Base-by-base conservation (phyloP, 345 rosid species). In the Psidium guajava region DNA sequence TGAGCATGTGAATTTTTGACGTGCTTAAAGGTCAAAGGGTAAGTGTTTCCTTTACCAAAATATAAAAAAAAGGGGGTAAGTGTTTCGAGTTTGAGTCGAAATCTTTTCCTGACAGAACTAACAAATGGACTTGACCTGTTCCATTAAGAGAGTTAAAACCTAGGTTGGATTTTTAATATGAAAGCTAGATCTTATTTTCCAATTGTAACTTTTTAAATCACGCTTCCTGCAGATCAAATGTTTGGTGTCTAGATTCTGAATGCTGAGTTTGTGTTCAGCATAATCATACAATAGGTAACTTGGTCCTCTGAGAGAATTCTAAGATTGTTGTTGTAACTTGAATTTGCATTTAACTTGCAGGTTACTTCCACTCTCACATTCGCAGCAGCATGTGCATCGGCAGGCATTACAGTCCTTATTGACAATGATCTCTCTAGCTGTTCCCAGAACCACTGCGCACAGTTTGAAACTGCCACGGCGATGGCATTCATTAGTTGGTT, bases 301-400 rank as follows among this genome's bases (percentile, higher is more conserved):
- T 64, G 11, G 75, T 64, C 44, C 8, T 64, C 44, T 27, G 57
- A 82, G 32, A 49, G 56, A 82, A n/a, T 51, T 64, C 80, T 69
- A 36, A 69, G 77, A 69, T 69, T 69, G 44, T 69, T 53, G 15
- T 15, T 53, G 47, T 74, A 74, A 42, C 47, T 52, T 51, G 57
- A 1, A 2, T 36, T 83, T 21, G 49, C 10, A 28, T 51, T 52
- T 77, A 21, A 47, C 82, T 47, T 90, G 91, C 94, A 95, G 98
- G 90, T 95, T 84, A 92, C 94, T 57, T 95, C 98, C 82, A 93
- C 94, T 15, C 92, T 95, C 61, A 90, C 88, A n/a, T 95, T 93
- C 86, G 95, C 98, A 12, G 98, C 98, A 53, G 98, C 98, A 57
- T 95, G 96, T 87, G 95, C 96, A 25, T 91, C 98, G 36, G 95